These are phyloP conservation scores for Rhamnella rubrinervis DNA, from an alignment of 331 rosid species.

Conservation along the genomic window DNA sequence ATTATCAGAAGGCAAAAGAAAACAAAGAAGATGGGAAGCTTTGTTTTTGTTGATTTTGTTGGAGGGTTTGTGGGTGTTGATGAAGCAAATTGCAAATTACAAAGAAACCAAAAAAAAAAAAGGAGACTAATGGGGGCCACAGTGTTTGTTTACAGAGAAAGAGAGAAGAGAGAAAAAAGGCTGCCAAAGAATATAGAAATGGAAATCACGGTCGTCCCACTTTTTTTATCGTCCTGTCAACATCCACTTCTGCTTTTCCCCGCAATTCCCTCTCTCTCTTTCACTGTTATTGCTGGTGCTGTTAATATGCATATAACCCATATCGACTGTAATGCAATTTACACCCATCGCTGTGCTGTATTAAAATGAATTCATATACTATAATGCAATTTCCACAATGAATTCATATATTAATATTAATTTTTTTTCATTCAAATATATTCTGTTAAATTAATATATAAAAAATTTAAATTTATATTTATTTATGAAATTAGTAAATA, in stretches of 20 bases:
- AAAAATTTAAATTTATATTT: no score
- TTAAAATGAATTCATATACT: no score
- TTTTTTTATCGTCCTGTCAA: conserved; percentile 64
- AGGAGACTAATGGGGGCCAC: background rate
- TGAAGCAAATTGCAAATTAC: background rate
- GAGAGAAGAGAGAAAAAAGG: conserved; percentile 31
- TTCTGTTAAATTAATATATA: no score
- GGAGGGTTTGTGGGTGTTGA: conserved; percentile 9
- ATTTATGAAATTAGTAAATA: no score
- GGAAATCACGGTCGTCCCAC: conserved; percentile 82
- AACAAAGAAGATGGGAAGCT: conserved; percentile 27
- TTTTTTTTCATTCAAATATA: no score
- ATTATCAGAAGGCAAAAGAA: conserved; percentile 24
- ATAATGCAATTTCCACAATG: no score
- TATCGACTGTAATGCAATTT: no score
- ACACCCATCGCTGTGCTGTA: no score
- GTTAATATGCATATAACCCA: no score
- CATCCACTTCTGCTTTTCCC: conserved; percentile 58
- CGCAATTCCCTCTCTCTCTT: conserved; percentile 48
- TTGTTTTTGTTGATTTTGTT: conserved; percentile 21
- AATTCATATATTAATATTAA: no score
- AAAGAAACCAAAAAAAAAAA: conserved; percentile 19
- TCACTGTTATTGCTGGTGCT: no score
- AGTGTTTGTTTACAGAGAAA: background rate
- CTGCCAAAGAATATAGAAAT: conserved; percentile 89